Base-by-base conservation (phyloP, 2,329 filamentous ascomycete species). In the Lasiodiplodia gonubiensis region DNA sequence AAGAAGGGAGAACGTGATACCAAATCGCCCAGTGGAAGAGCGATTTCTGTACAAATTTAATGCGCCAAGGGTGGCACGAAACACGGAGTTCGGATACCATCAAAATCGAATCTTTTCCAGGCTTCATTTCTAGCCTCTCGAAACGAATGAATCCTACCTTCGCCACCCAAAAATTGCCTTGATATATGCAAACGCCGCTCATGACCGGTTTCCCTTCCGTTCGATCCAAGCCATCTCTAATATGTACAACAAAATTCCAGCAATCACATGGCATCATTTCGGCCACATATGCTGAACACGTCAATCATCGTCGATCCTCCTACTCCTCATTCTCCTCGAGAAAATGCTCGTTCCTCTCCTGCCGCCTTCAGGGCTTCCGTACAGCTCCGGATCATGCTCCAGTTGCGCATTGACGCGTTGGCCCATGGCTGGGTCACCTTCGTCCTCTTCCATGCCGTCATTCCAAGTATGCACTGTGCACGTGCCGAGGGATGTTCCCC, bases 381-480 rank as follows among this genome's bases (percentile, higher is more conserved):
- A 79, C 52, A 80, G 64, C 18, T 75, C 71, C 27, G 77, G 77
- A 53, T 79, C 77, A 67, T 79, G 75, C 68, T 76, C 74, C 51
- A 79, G 68, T 67, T 75, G 72, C 27, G 77, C 74, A 67, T 79
- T 78, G 57, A 79, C 77, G 64, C 77, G 69, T 35, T 75, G 70
- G 3, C 76, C 75, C 64, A 80, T 66, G 69, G 72, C 72, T 2
- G 77, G 77, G 52, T 79, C 75, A 1, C 73, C 78, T 55, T 79
- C 89, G 68, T 93, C 90, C 0, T 85, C 82, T 0, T 85, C 82
- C 1, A 83, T 76, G 0, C 85, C 84, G 70, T 93, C 89, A 69
- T 93, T 93, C 85, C 90, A 95, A 1, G 87, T 88, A 75, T 97
- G 93, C 21, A 94, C 77, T 0, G 90, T 90, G 70, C 91, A 93